A percentile compares a stretch with the other conserved stretches of the same genome.
Evolutionary conservation across 2,329 filamentous ascomycete species (phyloP).

Genomic region (Venturia oleaginea): DNA sequence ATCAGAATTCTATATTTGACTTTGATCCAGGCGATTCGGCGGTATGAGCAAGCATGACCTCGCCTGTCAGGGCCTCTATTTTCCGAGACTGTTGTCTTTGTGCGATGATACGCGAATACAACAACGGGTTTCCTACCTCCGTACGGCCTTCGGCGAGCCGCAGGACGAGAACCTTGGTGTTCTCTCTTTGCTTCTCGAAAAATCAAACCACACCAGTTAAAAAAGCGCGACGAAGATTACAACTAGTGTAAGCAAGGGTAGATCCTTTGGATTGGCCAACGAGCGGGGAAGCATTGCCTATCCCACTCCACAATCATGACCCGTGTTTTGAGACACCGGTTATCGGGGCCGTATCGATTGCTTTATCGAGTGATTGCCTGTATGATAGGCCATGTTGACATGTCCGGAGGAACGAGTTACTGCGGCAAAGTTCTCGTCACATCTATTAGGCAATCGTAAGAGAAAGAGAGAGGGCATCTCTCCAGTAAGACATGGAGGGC

Average conservation of each 20-base stretch:
- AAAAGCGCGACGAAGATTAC: neutral
- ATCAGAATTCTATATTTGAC: conserved; percentile 3
- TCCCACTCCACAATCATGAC: neutral
- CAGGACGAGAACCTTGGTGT: conserved; percentile 3
- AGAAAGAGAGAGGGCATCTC: neutral
- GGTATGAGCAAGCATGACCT: neutral
- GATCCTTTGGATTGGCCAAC: neutral
- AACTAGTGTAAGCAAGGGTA: conserved; percentile 1
- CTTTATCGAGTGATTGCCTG: neutral
- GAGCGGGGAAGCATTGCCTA: neutral
- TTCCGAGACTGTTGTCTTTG: conserved; percentile 4
- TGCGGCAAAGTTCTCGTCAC: neutral
- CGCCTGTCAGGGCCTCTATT: neutral
- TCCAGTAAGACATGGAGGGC: neutral
- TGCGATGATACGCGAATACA: conserved; percentile 6
- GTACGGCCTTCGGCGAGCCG: conserved; percentile 3
- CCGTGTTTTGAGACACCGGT: neutral
- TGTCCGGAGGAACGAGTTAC: neutral
- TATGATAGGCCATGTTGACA: neutral
- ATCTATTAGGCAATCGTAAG: neutral
- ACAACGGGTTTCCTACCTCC: neutral
- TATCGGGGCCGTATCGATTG: conserved; percentile 4
- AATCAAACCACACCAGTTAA: neutral
- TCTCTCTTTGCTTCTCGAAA: conserved; percentile 7
- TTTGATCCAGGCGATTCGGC: neutral